A percentile compares a stretch with the other conserved stretches of the same genome.
Conservation (phyloP, 78 protist genomes). For the Dictyostelium citrinum region DNA sequence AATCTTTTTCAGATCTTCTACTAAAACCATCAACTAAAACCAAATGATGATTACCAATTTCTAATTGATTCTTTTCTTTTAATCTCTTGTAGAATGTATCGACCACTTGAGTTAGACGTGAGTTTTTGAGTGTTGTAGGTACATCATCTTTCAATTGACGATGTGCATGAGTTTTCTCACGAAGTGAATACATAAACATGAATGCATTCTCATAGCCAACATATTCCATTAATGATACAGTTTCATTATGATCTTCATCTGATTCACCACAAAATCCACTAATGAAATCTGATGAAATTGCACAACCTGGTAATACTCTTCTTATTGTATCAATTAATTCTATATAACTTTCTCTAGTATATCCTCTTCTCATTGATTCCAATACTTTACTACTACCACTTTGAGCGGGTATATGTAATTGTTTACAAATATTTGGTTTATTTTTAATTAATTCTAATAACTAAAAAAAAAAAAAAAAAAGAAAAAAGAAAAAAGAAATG, state of each 20-base stretch:
- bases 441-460: slow-evolving; percentile 52
- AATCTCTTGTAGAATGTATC: slow-evolving; percentile 33
- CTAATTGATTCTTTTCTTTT: slow-evolving; percentile 35
- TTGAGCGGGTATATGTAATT: slow-evolving; percentile 94
- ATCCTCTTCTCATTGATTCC: slow-evolving; percentile 92
- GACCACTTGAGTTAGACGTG: slow-evolving; percentile 36
- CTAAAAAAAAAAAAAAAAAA: neutral
- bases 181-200: slow-evolving; percentile 74
- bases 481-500: neutral
- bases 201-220: slow-evolving; percentile 87
- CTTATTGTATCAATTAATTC: slow-evolving; percentile 59
- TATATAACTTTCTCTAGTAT: slow-evolving; percentile 88
- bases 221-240: slow-evolving; percentile 67
- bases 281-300: slow-evolving; percentile 88
- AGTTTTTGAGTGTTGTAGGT: neutral
- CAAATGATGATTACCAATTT: slow-evolving; percentile 70
- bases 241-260: slow-evolving; percentile 88
- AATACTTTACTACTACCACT: slow-evolving; percentile 78
- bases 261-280: slow-evolving; percentile 96
- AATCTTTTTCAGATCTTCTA: slow-evolving; percentile 58
- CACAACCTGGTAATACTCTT: slow-evolving; percentile 39
- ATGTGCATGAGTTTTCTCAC: slow-evolving; percentile 84
- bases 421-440: slow-evolving; percentile 86
- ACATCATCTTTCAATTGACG: slow-evolving; percentile 74
- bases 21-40: slow-evolving; percentile 58